These are phyloP conservation scores for Trichocladium uniseriatum DNA, from an alignment of 495 filamentous ascomycete species.

Conservation along the genomic window DNA sequence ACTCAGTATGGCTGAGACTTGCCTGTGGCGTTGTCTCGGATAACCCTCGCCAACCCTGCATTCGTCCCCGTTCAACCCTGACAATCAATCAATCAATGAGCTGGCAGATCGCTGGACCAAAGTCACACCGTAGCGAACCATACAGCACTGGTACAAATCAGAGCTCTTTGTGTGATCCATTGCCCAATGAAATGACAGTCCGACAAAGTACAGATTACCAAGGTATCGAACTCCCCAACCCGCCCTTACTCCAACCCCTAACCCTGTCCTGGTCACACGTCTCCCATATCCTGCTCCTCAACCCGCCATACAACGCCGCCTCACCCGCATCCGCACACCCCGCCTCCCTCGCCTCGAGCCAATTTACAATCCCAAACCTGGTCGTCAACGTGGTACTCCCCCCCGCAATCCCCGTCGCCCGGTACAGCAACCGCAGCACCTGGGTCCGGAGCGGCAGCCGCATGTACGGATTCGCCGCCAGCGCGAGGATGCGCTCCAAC, in stretches of 20 bases:
- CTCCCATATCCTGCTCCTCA: constrained; percentile 56
- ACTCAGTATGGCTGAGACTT: no score
- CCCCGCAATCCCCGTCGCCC: constrained; percentile 59
- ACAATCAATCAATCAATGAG: no score
- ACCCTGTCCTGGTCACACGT: constrained; percentile 61
- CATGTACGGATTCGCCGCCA: constrained; percentile 60
- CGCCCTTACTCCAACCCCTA: constrained; percentile 55
- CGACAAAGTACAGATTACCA: no score
- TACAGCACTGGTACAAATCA: no score
- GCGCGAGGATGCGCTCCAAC: constrained; percentile 65
- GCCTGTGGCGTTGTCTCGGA: no score
- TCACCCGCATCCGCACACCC: constrained; percentile 31
- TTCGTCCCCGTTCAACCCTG: no score
- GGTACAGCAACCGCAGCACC: constrained; percentile 64
- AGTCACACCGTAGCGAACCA: no score
- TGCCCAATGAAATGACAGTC: no score
- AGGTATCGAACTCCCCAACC: constrained; percentile 12
- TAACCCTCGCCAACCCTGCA: no score
- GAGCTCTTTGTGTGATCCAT: no score
- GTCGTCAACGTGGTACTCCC: constrained; percentile 83
- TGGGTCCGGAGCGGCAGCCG: constrained; percentile 51
- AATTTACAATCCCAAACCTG: constrained; percentile 68
- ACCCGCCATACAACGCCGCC: constrained; percentile 43
- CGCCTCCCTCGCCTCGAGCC: constrained; percentile 55
- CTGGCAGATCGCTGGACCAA: no score